Evolutionary conservation across 345 rosid genomes (phyloP), one percentile per base, ranked within the genome.

Genomic region (Microthlaspi erraticum): DNA sequence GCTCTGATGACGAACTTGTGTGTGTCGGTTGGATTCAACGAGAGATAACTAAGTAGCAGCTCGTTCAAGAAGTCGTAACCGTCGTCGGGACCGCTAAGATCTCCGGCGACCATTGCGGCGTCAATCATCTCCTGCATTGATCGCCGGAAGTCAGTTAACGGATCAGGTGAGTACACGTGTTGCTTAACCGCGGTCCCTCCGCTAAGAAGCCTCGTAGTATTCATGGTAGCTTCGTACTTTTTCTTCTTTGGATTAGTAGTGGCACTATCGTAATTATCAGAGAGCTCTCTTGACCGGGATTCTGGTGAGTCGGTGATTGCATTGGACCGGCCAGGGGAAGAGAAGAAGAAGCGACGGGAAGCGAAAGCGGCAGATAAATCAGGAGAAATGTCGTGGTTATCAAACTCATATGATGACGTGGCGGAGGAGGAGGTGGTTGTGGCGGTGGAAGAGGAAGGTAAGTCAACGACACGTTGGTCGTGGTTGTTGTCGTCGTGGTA

Each of bases 81-180:
- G 50, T 91, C 95, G 7, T 74, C 64, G 50, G 84, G 70, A 54
- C 57, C 75, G 36, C 77, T 84, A 52, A 74, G 29, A 5, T 74
- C 73, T 18, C 73, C 78, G 51, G 78, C 63, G 29, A 19, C 29
- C 1, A 68, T 60, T 13, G 73, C 78, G 20, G 96, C 97, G 71
- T 91, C 92, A 73, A 89, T 88, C 99, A 94, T 94, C 83, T 94
- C 99, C 61, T 88, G 86, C 99, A 94, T 94, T 71, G 99, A 94
- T 77, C 68, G 74, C 71, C 97, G 68, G 86, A 94, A 91, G 71
- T 91, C 97, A 59, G 79, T 68, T 79, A 81, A 83, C 0, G 99
- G 99, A 77, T 94, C 92, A 37, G 93, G 93, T 32, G 99, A 91
- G 78, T 83, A 76, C 16, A 77, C 80, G 76, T 80, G 82, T 48